A percentile compares a stretch with the other conserved stretches of the same genome.
Conservation (phyloP, 73 alveolate genomes). For the Durusdinium trenchii region DNA sequence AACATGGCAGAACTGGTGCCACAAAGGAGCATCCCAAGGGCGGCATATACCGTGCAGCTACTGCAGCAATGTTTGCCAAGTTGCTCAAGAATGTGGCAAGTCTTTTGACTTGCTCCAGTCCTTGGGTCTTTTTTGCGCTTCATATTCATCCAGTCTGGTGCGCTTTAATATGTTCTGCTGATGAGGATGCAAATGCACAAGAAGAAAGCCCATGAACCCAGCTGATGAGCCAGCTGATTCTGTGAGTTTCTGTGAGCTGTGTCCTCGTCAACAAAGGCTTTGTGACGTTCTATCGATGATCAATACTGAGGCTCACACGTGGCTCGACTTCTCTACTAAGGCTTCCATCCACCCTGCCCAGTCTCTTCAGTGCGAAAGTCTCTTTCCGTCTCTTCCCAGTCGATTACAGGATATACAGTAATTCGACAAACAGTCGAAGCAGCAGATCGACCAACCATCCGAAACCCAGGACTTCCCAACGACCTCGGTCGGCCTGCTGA, state of each 20-base stretch:
- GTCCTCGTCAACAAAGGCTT: too few species aligned
- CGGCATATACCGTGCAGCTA: neutral
- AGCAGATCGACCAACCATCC: neutral
- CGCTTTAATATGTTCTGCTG: too few species aligned
- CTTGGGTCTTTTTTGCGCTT: neutral
- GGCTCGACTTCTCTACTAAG: constrained; percentile 39
- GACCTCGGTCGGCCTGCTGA: constrained; percentile 27
- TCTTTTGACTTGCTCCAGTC: constrained; percentile 81
- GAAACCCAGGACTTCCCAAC: neutral
- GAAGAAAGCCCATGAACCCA: too few species aligned
- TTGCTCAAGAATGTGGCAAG: constrained; percentile 30
- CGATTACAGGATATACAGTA: too few species aligned
- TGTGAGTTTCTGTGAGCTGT: too few species aligned
- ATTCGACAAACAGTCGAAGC: neutral
- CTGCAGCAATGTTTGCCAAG: neutral
- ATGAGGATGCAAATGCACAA: too few species aligned
- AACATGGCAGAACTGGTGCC: too few species aligned
- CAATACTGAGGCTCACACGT: constrained; percentile 15
- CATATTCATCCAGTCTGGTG: too few species aligned
- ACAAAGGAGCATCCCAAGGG: neutral
- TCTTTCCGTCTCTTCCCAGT: too few species aligned
- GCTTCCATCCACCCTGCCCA: constrained; percentile 93
- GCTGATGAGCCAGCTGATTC: too few species aligned
- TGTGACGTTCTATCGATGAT: too few species aligned
- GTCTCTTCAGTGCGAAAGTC: neutral